Evolutionary conservation across 805 yeast species (phyloP).

Genomic region (Candida coleopterorum): DNA sequence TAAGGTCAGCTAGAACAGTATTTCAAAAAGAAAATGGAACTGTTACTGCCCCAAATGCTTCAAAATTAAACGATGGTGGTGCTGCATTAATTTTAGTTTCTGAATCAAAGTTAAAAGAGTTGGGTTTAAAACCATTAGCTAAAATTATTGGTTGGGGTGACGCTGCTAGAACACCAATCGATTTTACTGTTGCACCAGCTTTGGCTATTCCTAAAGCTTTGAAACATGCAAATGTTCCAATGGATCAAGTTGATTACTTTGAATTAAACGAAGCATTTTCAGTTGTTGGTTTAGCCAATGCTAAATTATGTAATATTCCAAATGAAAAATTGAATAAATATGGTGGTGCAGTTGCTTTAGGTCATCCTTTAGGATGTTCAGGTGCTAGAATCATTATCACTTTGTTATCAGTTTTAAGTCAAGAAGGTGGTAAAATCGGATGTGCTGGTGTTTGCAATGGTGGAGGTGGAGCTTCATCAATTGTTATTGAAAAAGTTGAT

Average conservation of each 20-base stretch:
- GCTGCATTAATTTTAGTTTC: conserved; percentile 91
- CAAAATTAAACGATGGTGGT: conserved; percentile 96
- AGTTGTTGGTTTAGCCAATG: conserved; percentile 90
- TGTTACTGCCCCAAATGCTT: conserved; percentile 95
- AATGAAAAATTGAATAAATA: conserved; percentile 72
- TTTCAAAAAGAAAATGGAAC: conserved; percentile 94
- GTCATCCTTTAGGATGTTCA: conserved; percentile 95
- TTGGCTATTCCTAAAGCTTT: conserved; percentile 95
- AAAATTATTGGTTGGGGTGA: conserved; percentile 94
- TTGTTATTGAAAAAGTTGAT: conserved; percentile 70
- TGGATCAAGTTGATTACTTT: conserved; percentile 75
- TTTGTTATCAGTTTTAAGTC: conserved; percentile 68
- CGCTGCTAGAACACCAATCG: conserved; percentile 92
- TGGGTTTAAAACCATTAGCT: conserved; percentile 85
- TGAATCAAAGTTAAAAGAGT: conserved; percentile 77
- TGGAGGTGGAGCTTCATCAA: conserved; percentile 98
- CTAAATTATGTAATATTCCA: conserved; percentile 61
- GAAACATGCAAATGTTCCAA: conserved; percentile 68
- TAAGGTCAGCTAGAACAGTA: conserved; percentile 85
- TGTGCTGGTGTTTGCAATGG: conserved; percentile 98
- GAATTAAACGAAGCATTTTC: conserved; percentile 98
- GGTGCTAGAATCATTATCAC: conserved; percentile 93
- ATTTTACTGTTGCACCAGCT: conserved; percentile 94
- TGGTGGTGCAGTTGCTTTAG: conserved; percentile 96
- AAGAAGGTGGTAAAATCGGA: conserved; percentile 80